Percentiles rank a stretch among this genome's conserved stretches.
Conservation (phyloP, 176 grass and related monocot genomes). For the Rhynchospora tenuis region DNA sequence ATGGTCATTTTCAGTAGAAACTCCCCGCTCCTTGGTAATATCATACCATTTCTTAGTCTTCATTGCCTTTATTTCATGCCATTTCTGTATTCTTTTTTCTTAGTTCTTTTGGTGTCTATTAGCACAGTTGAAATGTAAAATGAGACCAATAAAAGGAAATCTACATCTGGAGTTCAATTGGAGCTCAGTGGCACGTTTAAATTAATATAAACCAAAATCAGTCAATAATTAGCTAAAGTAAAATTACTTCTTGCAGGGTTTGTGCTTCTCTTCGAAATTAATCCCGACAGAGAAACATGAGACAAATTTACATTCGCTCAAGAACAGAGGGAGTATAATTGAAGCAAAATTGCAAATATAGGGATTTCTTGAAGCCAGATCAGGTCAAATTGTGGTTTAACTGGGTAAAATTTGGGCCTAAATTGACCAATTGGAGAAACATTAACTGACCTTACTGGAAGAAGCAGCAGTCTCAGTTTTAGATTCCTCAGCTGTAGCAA, state of each 20-base stretch:
- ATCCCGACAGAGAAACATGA: neutral
- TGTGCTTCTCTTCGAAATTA: neutral
- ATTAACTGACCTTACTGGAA: slow-evolving; percentile 23
- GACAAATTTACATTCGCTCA: neutral
- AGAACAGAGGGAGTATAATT: neutral
- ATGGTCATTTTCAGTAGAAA: neutral
- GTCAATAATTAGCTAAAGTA: neutral
- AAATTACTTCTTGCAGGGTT: neutral
- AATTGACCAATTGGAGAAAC: neutral
- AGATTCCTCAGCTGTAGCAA: slow-evolving; percentile 47
- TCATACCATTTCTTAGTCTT: neutral
- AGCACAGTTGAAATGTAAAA: neutral
- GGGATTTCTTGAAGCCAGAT: neutral
- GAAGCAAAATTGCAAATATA: neutral
- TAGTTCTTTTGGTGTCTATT: neutral
- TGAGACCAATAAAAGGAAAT: neutral
- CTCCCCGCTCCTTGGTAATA: neutral
- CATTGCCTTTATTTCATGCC: neutral
- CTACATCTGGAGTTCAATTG: neutral
- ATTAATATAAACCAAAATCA: neutral
- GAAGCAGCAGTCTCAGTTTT: slow-evolving; percentile 22
- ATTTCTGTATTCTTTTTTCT: neutral
- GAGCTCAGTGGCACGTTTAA: neutral
- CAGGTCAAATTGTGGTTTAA: neutral
- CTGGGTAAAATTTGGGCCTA: neutral